Base-by-base conservation (phyloP, 106 monocot genomes). In the Platanthera zijinensis region DNA sequence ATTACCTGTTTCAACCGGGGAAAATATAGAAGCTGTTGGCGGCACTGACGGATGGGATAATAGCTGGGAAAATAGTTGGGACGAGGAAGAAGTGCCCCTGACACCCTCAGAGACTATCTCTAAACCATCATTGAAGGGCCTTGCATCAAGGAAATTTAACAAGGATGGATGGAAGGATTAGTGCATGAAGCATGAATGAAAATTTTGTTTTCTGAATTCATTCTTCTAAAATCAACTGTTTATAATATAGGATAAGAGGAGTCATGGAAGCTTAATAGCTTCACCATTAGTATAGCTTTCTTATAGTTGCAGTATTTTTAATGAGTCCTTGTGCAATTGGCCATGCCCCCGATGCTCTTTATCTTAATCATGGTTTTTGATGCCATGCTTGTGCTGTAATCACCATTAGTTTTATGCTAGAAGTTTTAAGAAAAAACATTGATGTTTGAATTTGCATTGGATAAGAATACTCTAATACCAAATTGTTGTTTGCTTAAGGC, bases 161-260 rank as follows among this genome's bases (percentile, higher is more conserved):
- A 95, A 92, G 78, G 95, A 95, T 75, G 81, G 84, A 19, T 92
- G 95, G 95, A 95, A 86, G 52, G 89, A 89, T 17, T 70, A 70
- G 70, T 3, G 45, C 28, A 5, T 21, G 10, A 22, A 69, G 14
- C 45, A 45, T 15, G 69, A 17, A n/a, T 14, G 48, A 47, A 48
- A 70, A 48, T 46, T 48, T 70, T 48, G 48, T 69, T 70, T 47
- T 45, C 69, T 69, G 70, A 70, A 48, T 70, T 70, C 17, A 70
- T 67, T 21, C n/a, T 32, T 11, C 1, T 32, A 10, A 19, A 66
- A 30, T 12, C 10, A 59, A 66, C 32, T 66, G 66, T 66, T 30
- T 66, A 66, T 61, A 61, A 19, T 61, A 7, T 61, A 7, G 59
- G 59, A 39, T 39, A 39, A 39, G 39, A 3, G 1, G 39, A 39